Percentiles rank a stretch among this genome's conserved stretches.
Conservation (phyloP, 306 rosid genomes). For the Acmispon strigosus region DNA sequence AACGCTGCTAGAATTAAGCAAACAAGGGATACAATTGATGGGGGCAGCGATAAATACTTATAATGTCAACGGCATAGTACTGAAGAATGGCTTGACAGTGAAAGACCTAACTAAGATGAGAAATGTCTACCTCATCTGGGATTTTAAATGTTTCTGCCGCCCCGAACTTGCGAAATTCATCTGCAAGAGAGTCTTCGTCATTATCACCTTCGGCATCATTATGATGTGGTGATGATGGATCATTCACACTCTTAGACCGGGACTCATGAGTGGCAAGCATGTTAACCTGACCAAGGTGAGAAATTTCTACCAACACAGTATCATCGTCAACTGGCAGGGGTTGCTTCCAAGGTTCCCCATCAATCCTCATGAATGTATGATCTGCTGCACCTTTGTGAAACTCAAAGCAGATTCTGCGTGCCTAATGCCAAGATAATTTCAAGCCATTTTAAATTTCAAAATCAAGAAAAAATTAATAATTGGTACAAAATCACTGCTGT, state of each 20-base stretch:
- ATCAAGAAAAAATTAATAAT: not conserved
- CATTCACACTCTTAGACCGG: constrained; percentile 46
- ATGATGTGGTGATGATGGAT: constrained; percentile 37
- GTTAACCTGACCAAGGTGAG: constrained; percentile 88
- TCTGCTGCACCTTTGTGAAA: constrained; percentile 74
- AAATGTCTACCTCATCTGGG: constrained; percentile 67
- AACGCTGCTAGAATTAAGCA: constrained; percentile 7
- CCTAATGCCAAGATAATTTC: constrained; percentile 38
- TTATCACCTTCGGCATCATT: constrained; percentile 40
- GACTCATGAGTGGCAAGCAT: constrained; percentile 73
- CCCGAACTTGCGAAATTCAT: constrained; percentile 88
- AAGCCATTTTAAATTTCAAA: constrained; percentile 6
- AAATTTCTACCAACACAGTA: constrained; percentile 75
- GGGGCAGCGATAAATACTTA: not conserved
- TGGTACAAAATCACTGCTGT: not conserved
- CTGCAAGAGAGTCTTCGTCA: constrained; percentile 47
- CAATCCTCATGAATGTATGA: constrained; percentile 85
- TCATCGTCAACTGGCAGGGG: constrained; percentile 82
- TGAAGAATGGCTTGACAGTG: not conserved
- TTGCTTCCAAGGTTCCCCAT: constrained; percentile 99
- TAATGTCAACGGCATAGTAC: not conserved
- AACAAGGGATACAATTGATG: constrained; percentile 9
- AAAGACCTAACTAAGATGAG: constrained; percentile 64
- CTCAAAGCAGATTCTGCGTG: constrained; percentile 63
- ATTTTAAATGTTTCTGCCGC: constrained; percentile 80